Percentiles rank a stretch among this genome's conserved stretches.
phyloP scores from a whole-genome alignment of 306 rosid genomes.

The Bauhinia variegata region DNA sequence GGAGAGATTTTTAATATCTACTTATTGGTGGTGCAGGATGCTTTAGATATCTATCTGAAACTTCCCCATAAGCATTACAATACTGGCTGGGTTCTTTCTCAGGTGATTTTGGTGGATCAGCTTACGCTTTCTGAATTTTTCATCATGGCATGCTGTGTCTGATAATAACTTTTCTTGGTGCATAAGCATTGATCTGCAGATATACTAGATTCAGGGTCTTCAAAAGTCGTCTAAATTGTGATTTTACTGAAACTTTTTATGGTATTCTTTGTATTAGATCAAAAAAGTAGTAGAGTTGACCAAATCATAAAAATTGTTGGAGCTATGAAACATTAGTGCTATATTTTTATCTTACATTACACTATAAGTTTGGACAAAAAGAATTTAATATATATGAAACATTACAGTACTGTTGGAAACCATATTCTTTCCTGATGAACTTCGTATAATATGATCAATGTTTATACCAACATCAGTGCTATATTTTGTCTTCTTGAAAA shows the following conservation, averaged over 20 bases:
- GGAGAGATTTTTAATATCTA: conserved; percentile 30
- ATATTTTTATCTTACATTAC: too few relatives aligned
- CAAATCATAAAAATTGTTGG: background rate
- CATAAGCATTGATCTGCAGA: conserved; percentile 17
- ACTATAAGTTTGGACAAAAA: background rate
- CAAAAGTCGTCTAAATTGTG: background rate
- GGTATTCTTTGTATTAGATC: background rate
- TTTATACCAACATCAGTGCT: background rate
- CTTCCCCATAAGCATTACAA: conserved; percentile 90
- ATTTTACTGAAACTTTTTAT: background rate
- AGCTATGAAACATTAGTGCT: too few relatives aligned
- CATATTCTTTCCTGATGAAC: background rate
- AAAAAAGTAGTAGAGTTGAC: background rate
- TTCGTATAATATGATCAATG: background rate
- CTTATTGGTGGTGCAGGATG: conserved; percentile 68
- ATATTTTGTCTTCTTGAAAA: background rate
- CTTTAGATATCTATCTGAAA: conserved; percentile 78
- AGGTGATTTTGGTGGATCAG: conserved; percentile 55
- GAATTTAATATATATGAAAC: background rate
- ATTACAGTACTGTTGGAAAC: too few relatives aligned
- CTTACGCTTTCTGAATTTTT: conserved; percentile 18
- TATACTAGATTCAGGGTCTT: background rate
- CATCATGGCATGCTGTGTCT: too few relatives aligned
- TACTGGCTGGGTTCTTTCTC: conserved; percentile 98
- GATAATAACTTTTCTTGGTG: conserved; percentile 12